phyloP scores from a whole-genome alignment of 768 basidiomycete genomes.

The Russula lepida region DNA sequence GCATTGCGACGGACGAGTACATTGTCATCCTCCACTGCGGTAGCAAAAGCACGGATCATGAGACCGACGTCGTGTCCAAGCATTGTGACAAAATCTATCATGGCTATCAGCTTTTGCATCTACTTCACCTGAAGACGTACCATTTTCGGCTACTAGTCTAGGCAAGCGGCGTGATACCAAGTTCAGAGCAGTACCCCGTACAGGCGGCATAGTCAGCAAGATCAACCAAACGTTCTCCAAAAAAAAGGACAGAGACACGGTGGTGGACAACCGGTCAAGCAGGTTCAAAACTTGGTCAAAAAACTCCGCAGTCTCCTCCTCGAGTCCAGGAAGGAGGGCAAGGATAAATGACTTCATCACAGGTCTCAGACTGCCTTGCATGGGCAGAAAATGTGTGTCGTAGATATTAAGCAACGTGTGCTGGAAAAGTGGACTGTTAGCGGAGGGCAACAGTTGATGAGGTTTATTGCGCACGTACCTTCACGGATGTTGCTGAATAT shows the following conservation, averaged over 20 bases:
- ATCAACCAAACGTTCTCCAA: conserved; percentile 93
- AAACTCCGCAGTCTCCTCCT: conserved; percentile 96
- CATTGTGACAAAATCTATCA: conserved; percentile 53
- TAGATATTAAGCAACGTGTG: conserved; percentile 87
- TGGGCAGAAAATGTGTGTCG: conserved; percentile 83
- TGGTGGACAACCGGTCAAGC: conserved; percentile 73
- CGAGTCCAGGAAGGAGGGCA: conserved; percentile 86
- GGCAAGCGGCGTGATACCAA: conserved; percentile 80
- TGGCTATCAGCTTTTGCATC: background rate
- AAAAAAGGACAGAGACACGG: conserved; percentile 84
- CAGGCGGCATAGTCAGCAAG: conserved; percentile 81
- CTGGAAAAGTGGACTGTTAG: conserved; percentile 30
- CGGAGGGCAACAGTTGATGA: background rate
- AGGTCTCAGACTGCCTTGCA: conserved; percentile 74
- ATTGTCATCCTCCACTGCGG: conserved; percentile 90
- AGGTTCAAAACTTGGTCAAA: conserved; percentile 86
- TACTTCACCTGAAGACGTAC: conserved; percentile 31
- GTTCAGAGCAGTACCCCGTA: conserved; percentile 80
- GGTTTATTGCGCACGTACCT: conserved; percentile 45
- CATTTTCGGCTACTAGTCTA: conserved; percentile 58
- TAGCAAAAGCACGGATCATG: conserved; percentile 88
- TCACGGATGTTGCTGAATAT: conserved; percentile 98
- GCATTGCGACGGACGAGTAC: conserved; percentile 80
- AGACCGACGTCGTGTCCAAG: conserved; percentile 85
- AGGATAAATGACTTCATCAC: conserved; percentile 93